Conservation (phyloP, 1,139 yeast genomes). For the Tardiomyces depauwii region DNA sequence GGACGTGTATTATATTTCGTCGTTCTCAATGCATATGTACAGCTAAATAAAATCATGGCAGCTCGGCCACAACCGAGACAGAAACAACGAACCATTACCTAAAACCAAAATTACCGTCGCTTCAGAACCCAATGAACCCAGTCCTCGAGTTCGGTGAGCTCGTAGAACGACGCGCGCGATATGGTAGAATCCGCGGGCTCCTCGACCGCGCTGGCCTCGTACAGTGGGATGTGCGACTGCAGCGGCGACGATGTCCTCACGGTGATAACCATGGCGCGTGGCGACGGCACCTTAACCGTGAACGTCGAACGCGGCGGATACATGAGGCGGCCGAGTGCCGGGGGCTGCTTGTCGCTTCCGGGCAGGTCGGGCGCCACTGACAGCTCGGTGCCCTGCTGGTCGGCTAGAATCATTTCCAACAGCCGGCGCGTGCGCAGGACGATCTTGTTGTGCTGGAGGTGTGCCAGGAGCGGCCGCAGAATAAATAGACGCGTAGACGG, state of each 20-base stretch:
- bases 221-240: conserved; percentile 22
- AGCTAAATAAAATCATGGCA: too few relatives aligned
- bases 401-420: conserved; percentile 30
- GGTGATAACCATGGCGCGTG: conserved; percentile 9
- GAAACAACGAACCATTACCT: too few relatives aligned
- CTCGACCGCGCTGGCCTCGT: conserved; percentile 22
- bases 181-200: conserved; percentile 30
- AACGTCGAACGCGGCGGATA: conserved; percentile 18
- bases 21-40: too few relatives aligned
- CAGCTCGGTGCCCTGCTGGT: conserved; percentile 15
- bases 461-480: conserved; percentile 58
- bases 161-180: conserved; percentile 34
- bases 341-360: neutral
- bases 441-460: conserved; percentile 49
- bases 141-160: conserved; percentile 50
- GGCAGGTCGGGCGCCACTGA: neutral
- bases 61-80: too few relatives aligned
- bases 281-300: conserved; percentile 5
- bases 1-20: too few relatives aligned
- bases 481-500: conserved; percentile 24
- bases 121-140: conserved; percentile 52
- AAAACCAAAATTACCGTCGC: neutral
- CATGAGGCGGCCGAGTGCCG: conserved; percentile 17
- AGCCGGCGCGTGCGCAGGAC: conserved; percentile 34
- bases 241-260: conserved; percentile 20